phyloP scores from a whole-genome alignment of 1,284 basidiomycete species.

The Ganoderma leucocontextum region DNA sequence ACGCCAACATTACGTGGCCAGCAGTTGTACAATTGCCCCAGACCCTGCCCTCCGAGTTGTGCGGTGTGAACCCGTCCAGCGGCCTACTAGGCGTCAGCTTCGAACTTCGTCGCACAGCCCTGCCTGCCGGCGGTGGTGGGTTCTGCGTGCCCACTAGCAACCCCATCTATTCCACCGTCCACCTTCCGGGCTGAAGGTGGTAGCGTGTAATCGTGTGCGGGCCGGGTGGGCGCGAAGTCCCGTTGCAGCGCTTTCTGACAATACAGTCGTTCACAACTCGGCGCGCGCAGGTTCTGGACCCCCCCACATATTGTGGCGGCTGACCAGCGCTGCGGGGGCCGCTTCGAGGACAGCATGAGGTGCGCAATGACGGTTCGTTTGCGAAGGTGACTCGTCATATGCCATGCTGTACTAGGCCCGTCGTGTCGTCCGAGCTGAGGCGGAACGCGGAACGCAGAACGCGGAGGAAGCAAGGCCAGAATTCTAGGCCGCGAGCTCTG shows the following conservation, averaged over 20 bases:
- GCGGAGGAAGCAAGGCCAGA: background rate
- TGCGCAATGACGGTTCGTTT: background rate
- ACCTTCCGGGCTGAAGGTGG: background rate
- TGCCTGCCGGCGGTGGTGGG: background rate
- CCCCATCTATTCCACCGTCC: background rate
- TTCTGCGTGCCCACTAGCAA: background rate
- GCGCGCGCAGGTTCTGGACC: background rate
- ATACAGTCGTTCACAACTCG: background rate
- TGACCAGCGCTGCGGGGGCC: background rate
- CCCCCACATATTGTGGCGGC: background rate
- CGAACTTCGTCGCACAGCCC: background rate
- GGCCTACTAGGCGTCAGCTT: background rate
- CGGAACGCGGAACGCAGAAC: slow-evolving; percentile 2
- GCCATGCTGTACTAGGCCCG: background rate
- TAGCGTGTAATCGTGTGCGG: background rate
- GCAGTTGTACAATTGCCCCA: background rate
- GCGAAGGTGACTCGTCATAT: background rate
- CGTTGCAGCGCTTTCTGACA: background rate
- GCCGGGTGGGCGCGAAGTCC: background rate
- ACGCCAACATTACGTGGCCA: background rate
- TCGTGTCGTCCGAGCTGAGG: background rate
- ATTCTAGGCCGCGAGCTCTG: background rate
- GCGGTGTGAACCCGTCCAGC: background rate
- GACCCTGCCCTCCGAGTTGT: background rate
- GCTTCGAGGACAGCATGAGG: background rate